phyloP scores from a whole-genome alignment of 2,329 filamentous ascomycete genomes.

The Pestalotiopsis sp. region DNA sequence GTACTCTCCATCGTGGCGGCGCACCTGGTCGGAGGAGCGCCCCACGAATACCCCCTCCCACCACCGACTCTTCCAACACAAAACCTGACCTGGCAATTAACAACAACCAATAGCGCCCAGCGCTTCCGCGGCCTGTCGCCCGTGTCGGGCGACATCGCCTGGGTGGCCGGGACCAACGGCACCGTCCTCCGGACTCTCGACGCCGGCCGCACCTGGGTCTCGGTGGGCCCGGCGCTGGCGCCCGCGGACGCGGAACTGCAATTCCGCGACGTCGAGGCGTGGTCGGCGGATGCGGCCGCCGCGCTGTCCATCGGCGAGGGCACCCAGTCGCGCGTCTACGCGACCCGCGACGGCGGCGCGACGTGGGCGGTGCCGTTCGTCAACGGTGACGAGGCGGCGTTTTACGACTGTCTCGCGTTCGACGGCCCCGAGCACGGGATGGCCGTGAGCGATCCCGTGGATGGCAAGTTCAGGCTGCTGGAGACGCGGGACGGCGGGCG shows the following conservation, averaged over 20 bases:
- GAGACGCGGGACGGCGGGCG: slow-evolving; percentile 32
- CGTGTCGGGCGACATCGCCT: slow-evolving; percentile 32
- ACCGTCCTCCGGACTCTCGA: slow-evolving; percentile 33
- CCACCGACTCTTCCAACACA: not conserved
- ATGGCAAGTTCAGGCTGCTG: slow-evolving; percentile 32
- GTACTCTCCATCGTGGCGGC: not conserved
- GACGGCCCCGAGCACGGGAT: slow-evolving; percentile 25
- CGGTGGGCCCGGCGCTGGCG: slow-evolving; percentile 30
- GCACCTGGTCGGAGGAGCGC: not conserved
- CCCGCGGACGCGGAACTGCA: slow-evolving; percentile 26
- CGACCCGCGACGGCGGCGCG: slow-evolving; percentile 29
- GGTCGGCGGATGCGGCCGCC: slow-evolving; percentile 42
- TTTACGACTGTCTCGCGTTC: slow-evolving; percentile 38
- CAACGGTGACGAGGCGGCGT: slow-evolving; percentile 30
- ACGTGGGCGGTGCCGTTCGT: slow-evolving; percentile 30
- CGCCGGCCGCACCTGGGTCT: slow-evolving; percentile 31
- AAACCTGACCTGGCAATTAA: not conserved
- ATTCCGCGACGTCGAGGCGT: slow-evolving; percentile 39
- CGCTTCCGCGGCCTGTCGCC: slow-evolving; percentile 34
- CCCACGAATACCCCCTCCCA: not conserved
- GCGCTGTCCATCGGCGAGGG: slow-evolving; percentile 39
- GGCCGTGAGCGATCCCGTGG: slow-evolving; percentile 35
- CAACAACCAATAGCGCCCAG: slow-evolving; percentile 25
- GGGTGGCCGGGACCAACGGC: slow-evolving; percentile 32
- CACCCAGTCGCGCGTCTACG: slow-evolving; percentile 33